Base-by-base conservation (phyloP, 495 filamentous ascomycete genomes). In the Letharia columbiana region DNA sequence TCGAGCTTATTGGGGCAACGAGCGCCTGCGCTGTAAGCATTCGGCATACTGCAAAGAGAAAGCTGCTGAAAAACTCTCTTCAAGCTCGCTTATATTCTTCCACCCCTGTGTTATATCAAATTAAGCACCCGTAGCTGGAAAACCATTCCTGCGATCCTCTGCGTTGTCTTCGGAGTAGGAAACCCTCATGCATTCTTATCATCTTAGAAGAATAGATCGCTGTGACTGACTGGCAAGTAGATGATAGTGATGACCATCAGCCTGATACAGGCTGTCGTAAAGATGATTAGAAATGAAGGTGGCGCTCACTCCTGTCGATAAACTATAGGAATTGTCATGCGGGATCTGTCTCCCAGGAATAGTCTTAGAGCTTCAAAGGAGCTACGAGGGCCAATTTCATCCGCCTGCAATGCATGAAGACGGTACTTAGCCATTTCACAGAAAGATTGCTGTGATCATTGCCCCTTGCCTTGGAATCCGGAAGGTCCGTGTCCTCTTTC, bases 1-100 rank as follows among this genome's bases (percentile, higher is more conserved):
- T 98, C 73, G 94, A 98, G 75, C 78, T 98, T 45, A 91, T 98
- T 57, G 94, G 94, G 60, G 93, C 95, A 11, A 98, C 94, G 23
- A 92, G 89, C 72, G 94, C 94, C 10, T 91, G 91, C 66, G 91
- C 92, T 41, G 63, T 65, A 57, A 59, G 63, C 31, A 18, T 41
- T 37, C 23, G 41, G 49, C 59, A 11, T n/a, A n/a, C 39, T 10
- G 11, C 10, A 57, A 9, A 59, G 4, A 40, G 56, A 31, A 28
- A 4, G 0, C n/a, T 9, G 41, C 63, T 65, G 44, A 65, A 11
- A 0, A 33, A 3, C 31, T 65, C 2, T 17, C 18, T 41, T 49
- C 15, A n/a, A 65, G 63, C 80, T 98, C 71, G 94, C 94, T 8
- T 98, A 96, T 75, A 96, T 98, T 39, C 79, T 98, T 63, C 94